Evolutionary conservation across 305 asterid species (phyloP).

Genomic region (Fraxinus platypoda): DNA sequence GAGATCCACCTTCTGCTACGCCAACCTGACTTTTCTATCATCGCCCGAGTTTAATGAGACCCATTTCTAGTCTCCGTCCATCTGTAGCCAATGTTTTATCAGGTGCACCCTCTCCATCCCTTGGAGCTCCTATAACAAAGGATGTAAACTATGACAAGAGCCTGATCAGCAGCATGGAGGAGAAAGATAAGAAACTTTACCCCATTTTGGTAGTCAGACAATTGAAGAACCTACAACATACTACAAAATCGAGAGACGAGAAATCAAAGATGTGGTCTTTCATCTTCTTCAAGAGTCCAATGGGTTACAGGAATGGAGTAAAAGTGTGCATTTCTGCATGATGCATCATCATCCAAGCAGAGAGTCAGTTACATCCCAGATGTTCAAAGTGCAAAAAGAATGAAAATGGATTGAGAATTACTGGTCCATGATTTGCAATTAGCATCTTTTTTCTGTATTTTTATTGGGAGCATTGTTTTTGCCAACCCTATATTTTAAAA

Average conservation of each 20-base stretch:
- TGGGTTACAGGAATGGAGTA: constrained; percentile 63
- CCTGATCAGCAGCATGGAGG: constrained; percentile 66
- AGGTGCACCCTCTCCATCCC: not conserved
- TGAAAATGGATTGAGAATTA: constrained; percentile 55
- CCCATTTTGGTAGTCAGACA: constrained; percentile 1
- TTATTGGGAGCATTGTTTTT: not conserved
- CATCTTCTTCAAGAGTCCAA: constrained; percentile 48
- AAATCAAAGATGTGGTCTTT: constrained; percentile 52
- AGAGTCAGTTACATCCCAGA: constrained; percentile 33
- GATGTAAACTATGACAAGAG: constrained; percentile 57
- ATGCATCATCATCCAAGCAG: constrained; percentile 29
- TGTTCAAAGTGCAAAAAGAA: constrained; percentile 52
- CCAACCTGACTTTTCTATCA: constrained; percentile 35
- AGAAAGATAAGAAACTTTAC: constrained; percentile 36
- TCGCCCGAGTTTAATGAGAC: constrained; percentile 30
- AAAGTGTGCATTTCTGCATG: constrained; percentile 55
- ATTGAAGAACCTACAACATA: constrained; percentile 31
- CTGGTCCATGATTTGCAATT: constrained; percentile 32
- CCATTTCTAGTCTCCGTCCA: constrained; percentile 18
- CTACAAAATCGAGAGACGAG: constrained; percentile 20
- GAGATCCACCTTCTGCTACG: constrained; percentile 37
- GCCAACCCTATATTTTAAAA: not conserved
- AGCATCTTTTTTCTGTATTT: not conserved
- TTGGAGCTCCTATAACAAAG: constrained; percentile 27
- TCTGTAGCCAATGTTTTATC: constrained; percentile 14